Evolutionary conservation across 768 basidiomycete genomes (phyloP).

Genomic region (Mycena maculata): DNA sequence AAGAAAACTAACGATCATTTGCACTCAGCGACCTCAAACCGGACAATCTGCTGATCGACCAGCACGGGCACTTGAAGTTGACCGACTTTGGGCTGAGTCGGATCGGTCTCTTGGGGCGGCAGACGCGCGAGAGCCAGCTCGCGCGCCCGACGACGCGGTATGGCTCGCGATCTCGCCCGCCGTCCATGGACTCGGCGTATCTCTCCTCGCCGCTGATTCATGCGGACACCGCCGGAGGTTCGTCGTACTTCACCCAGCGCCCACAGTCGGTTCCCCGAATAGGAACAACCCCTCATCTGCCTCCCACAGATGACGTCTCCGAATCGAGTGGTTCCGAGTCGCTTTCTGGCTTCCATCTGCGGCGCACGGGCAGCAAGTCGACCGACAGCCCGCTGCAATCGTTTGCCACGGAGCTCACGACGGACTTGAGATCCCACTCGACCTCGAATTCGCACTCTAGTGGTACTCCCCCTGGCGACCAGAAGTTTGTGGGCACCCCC

Average conservation of each 20-base stretch:
- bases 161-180: slow-evolving; percentile 81
- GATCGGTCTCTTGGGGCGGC: slow-evolving; percentile 97
- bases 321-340: slow-evolving; percentile 92
- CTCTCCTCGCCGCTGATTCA: slow-evolving; percentile 80
- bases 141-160: slow-evolving; percentile 62
- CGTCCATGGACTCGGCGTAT: slow-evolving; percentile 84
- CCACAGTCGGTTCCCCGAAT: slow-evolving; percentile 67
- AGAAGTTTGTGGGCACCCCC: slow-evolving; percentile 97
- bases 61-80: slow-evolving; percentile 95
- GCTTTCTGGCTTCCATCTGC: slow-evolving; percentile 64
- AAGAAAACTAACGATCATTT: slow-evolving; percentile 18
- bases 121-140: slow-evolving; percentile 79
- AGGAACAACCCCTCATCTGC: slow-evolving; percentile 74
- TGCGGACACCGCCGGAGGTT: slow-evolving; percentile 71
- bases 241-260: slow-evolving; percentile 85
- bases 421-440: slow-evolving; percentile 83
- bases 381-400: slow-evolving; percentile 87
- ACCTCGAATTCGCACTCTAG: slow-evolving; percentile 58
- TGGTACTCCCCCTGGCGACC: slow-evolving; percentile 82
- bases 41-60: slow-evolving; percentile 97
- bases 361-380: slow-evolving; percentile 55
- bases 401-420: slow-evolving; percentile 87
- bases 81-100: slow-evolving; percentile 98
- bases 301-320: slow-evolving; percentile 81
- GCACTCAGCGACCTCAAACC: slow-evolving; percentile 92